Conservation (phyloP, 78 protist genomes). For the Acrasis kona region DNA sequence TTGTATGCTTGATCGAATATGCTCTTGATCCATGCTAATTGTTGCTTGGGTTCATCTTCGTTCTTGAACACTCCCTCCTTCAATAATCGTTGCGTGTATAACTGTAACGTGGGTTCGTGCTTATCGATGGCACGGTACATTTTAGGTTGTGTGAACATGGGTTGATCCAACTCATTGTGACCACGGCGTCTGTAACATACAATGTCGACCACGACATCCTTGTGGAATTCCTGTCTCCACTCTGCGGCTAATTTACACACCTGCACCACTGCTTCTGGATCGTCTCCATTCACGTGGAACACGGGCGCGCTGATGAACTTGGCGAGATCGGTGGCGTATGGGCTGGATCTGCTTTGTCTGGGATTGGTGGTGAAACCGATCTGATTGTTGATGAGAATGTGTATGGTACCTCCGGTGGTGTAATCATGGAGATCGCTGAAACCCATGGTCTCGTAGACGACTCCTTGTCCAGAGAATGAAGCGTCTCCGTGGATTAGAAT, state of each 20-base stretch:
- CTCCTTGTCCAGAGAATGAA: slow-evolving; percentile 90
- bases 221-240: slow-evolving; percentile 64
- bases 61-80: slow-evolving; percentile 31
- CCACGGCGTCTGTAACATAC: slow-evolving; percentile 86
- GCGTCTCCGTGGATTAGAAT: slow-evolving; percentile 93
- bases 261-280: slow-evolving; percentile 73
- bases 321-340: slow-evolving; percentile 87
- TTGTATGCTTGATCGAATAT: no score
- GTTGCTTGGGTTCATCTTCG: slow-evolving; percentile 2
- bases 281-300: slow-evolving; percentile 97
- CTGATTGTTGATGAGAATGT: slow-evolving; percentile 93
- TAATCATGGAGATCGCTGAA: slow-evolving; percentile 57
- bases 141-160: slow-evolving; percentile 91
- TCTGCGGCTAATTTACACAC: slow-evolving; percentile 55
- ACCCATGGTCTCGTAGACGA: slow-evolving; percentile 72
- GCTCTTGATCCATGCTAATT: slow-evolving; percentile 13
- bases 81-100: slow-evolving; percentile 39
- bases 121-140: slow-evolving; percentile 64
- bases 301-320: slow-evolving; percentile 76
- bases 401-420: slow-evolving; percentile 90
- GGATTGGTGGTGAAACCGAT: slow-evolving; percentile 97
- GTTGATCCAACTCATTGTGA: slow-evolving; percentile 93
- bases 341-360: slow-evolving; percentile 48
- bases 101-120: slow-evolving; percentile 40
- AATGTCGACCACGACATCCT: slow-evolving; percentile 80